These are phyloP conservation scores for Coniochaeta sp. DNA, from an alignment of 2,329 filamentous ascomycete species.

Conservation along the genomic window DNA sequence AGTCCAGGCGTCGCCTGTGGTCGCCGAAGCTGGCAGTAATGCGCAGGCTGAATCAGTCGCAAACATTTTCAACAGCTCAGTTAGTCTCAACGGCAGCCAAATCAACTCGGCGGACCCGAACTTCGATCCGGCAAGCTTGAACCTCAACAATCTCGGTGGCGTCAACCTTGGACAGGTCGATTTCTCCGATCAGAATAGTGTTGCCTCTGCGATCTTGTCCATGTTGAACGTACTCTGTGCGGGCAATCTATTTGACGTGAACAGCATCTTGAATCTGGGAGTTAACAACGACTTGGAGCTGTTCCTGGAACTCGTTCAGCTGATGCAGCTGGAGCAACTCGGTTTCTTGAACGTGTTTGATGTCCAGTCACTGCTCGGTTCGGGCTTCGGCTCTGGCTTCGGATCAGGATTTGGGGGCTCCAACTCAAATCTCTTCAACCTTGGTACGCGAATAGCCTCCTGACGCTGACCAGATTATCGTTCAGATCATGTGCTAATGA, in stretches of 20 bases:
- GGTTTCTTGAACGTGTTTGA: slow-evolving; percentile 18
- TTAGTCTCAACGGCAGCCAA: slow-evolving; percentile 2
- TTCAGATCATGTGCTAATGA: not conserved
- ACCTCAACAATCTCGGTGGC: slow-evolving; percentile 14
- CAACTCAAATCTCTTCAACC: slow-evolving; percentile 1
- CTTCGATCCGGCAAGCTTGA: slow-evolving; percentile 10
- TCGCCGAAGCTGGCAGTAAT: not conserved
- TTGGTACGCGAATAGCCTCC: slow-evolving; percentile 3
- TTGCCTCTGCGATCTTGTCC: slow-evolving; percentile 20
- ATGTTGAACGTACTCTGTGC: slow-evolving; percentile 22
- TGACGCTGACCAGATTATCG: not conserved
- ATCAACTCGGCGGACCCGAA: slow-evolving; percentile 5
- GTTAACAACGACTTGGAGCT: slow-evolving; percentile 18
- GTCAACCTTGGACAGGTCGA: slow-evolving; percentile 21
- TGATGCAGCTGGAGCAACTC: slow-evolving; percentile 20
- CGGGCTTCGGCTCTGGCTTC: slow-evolving; percentile 9
- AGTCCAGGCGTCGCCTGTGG: not conserved
- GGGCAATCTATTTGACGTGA: slow-evolving; percentile 13
- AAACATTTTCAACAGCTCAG: slow-evolving; percentile 1
- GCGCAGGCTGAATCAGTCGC: not conserved
- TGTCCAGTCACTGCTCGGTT: slow-evolving; percentile 20
- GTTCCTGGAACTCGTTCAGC: slow-evolving; percentile 23
- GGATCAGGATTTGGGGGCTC: not conserved
- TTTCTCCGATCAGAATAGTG: slow-evolving; percentile 17
- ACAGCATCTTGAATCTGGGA: slow-evolving; percentile 16